phyloP scores from a whole-genome alignment of 768 basidiomycete genomes.

The Lentinula sp. region DNA sequence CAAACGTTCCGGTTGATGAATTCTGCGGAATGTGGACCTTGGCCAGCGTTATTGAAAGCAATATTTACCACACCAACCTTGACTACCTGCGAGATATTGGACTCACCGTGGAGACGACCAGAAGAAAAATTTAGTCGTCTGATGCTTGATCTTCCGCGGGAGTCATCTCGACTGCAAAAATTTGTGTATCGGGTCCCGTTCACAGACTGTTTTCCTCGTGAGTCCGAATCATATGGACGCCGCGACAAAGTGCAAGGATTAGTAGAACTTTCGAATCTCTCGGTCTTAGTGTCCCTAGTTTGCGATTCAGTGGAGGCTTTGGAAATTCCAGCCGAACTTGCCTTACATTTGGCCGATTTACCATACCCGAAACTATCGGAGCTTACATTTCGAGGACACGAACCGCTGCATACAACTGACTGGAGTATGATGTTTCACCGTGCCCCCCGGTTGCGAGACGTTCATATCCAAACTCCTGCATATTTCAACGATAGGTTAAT shows the following conservation, averaged over 20 bases:
- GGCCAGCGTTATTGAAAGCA: neutral
- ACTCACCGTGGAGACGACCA: constrained; percentile 4
- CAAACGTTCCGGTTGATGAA: constrained; percentile 4
- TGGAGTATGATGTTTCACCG: constrained; percentile 1
- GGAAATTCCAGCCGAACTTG: constrained; percentile 5
- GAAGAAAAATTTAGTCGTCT: neutral
- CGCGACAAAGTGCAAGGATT: constrained; percentile 3
- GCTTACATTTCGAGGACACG: neutral
- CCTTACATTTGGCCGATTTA: neutral
- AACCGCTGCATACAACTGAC: neutral
- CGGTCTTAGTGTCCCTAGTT: neutral
- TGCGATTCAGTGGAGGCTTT: neutral
- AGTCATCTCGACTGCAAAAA: neutral
- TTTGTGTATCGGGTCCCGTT: constrained; percentile 6
- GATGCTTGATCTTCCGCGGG: neutral
- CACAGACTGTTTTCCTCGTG: constrained; percentile 3
- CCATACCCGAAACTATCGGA: neutral
- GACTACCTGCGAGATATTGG: neutral
- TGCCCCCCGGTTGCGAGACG: neutral
- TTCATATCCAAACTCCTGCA: neutral
- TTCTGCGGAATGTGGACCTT: constrained; percentile 3
- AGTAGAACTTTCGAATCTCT: neutral
- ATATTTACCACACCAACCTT: neutral
- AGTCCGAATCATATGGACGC: constrained; percentile 2
- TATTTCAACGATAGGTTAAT: neutral